A percentile compares a stretch with the other conserved stretches of the same genome.
These are phyloP conservation scores for Gaultheria prostrata DNA, from an alignment of 148 eudicot species.

Conservation along the genomic window DNA sequence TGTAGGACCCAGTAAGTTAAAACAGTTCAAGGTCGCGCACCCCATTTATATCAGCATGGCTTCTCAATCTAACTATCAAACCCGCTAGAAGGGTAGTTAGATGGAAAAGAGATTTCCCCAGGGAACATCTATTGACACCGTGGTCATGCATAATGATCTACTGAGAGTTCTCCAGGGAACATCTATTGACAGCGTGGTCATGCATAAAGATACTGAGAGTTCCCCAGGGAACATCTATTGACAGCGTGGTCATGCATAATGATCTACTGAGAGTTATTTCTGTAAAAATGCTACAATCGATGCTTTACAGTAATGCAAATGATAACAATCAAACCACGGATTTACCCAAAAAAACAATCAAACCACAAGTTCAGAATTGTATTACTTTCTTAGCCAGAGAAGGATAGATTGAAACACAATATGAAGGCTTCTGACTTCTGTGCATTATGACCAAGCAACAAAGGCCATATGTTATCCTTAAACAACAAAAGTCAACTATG, in stretches of 20 bases:
- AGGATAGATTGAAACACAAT: neutral
- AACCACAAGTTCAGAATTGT: neutral
- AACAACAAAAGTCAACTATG: neutral
- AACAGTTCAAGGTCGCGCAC: too few species aligned
- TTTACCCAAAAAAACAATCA: too few species aligned
- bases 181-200: neutral
- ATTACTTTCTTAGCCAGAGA: neutral
- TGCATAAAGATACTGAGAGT: slow-evolving; percentile 1
- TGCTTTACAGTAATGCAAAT: neutral
- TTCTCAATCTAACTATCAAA: too few species aligned
- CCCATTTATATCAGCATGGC: too few species aligned
- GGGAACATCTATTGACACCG: neutral
- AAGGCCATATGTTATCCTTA: neutral
- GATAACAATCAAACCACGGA: neutral
- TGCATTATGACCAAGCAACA: neutral
- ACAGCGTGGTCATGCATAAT: neutral
- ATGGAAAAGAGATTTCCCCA: neutral
- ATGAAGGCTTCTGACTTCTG: neutral
- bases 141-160: neutral
- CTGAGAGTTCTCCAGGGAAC: neutral
- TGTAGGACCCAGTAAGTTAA: neutral
- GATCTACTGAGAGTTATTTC: neutral
- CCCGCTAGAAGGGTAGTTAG: too few species aligned
- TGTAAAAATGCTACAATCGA: neutral
- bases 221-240: neutral